Evolutionary conservation across 768 basidiomycete species (phyloP), one percentile per base, ranked within the genome.

Genomic region (Amanita fuliginea): DNA sequence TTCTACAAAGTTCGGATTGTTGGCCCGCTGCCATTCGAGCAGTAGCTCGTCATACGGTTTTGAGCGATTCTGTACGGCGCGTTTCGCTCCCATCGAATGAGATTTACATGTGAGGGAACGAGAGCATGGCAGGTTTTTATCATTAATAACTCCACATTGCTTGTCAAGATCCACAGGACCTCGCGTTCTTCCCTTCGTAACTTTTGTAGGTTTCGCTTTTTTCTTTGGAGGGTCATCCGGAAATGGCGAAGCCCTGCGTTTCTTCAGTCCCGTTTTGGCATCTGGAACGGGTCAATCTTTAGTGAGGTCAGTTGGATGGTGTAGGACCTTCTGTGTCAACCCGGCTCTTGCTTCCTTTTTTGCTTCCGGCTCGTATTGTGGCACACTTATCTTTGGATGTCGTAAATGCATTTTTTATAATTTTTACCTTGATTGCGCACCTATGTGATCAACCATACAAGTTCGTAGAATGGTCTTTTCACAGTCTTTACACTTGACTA

Each of bases 31-130:
- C 91, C 91, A 98, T 46, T 97, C 94, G 21, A 90, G 74, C 14
- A 94, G 75, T 3, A 99, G 76, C 37, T 84, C 83, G 59, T 96
- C 93, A 60, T 91, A 98, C 6, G 68, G 63, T 46, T 83, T 76
- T 0, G 88, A 86, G 3, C 95, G 88, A 30, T 90, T 90, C 53
- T 78, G 76, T 1, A 99, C 94, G 7, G 86, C 80, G 14, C 95
- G 86, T 65, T 99, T 99, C 9, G 91, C 87, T 11, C 91, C 91
- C 84, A 99, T 95, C 2, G 90, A 86, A 62, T 99, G 95, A 4
- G 95, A 91, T 66, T 99, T 99, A 72, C 95, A 99, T 0, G 95
- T 97, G 33, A 99, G 76, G 6, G 92, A 92, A 22, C 95, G 87
- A 10, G 92, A 91, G 61, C 95, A 99, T 0, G 90, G 92, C 6